phyloP scores from a whole-genome alignment of 768 basidiomycete species.

The Amylocystis lapponica region DNA sequence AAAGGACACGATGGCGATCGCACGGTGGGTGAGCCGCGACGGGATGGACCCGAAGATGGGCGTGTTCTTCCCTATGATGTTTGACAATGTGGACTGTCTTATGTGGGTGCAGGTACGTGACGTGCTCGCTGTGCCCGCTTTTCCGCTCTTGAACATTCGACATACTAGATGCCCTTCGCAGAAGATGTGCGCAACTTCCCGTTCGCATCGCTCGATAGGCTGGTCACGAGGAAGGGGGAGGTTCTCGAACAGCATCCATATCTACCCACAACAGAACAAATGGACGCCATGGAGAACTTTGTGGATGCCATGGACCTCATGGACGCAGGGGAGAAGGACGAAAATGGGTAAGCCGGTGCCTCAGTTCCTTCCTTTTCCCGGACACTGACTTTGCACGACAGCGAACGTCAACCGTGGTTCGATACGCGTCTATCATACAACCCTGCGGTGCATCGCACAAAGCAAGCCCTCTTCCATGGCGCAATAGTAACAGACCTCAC shows the following conservation, averaged over 20 bases:
- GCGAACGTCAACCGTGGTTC: slow-evolving; percentile 69
- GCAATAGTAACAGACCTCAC: slow-evolving; percentile 74
- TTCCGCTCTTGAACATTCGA: background rate
- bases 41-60: slow-evolving; percentile 83
- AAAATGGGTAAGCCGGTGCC: slow-evolving; percentile 51
- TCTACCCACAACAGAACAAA: slow-evolving; percentile 73
- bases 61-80: slow-evolving; percentile 55
- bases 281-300: slow-evolving; percentile 78
- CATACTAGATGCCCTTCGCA: slow-evolving; percentile 81
- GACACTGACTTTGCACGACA: slow-evolving; percentile 20
- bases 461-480: slow-evolving; percentile 89
- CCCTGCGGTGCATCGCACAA: slow-evolving; percentile 84
- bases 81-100: slow-evolving; percentile 70
- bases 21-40: slow-evolving; percentile 74
- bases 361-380: background rate
- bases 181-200: slow-evolving; percentile 88
- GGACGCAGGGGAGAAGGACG: slow-evolving; percentile 69
- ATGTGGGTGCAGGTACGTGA: slow-evolving; percentile 72
- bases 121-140: background rate
- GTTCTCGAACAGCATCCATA: slow-evolving; percentile 70
- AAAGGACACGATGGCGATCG: slow-evolving; percentile 67
- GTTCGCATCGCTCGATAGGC: slow-evolving; percentile 73
- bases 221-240: slow-evolving; percentile 74
- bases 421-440: slow-evolving; percentile 75
- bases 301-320: slow-evolving; percentile 89